phyloP scores from a whole-genome alignment of 2,329 filamentous ascomycete genomes.

The Gliomastix tumulicola region DNA sequence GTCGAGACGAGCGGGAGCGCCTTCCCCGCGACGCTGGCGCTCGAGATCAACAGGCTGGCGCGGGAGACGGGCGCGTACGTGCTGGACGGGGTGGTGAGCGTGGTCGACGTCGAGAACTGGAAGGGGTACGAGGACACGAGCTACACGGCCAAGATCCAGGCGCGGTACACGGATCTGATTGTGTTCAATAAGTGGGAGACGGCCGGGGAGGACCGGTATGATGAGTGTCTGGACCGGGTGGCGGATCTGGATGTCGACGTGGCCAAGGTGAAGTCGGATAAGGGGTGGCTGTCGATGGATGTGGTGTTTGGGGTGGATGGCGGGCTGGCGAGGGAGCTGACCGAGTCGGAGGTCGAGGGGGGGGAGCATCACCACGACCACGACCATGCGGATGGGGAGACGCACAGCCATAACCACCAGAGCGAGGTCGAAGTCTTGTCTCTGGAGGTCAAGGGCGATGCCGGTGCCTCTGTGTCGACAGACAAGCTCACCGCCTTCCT shows the following conservation, averaged over 20 bases:
- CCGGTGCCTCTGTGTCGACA: constrained; percentile 39
- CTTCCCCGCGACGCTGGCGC: constrained; percentile 80
- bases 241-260: constrained; percentile 75
- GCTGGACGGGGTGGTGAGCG: constrained; percentile 81
- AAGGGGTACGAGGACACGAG: constrained; percentile 85
- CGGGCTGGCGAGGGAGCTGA: constrained; percentile 57
- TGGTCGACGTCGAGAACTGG: constrained; percentile 95
- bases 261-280: constrained; percentile 78
- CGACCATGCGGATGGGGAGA: constrained; percentile 29
- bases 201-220: constrained; percentile 65
- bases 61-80: constrained; percentile 63
- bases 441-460: constrained; percentile 52
- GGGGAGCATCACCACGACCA: constrained; percentile 20
- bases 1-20: constrained; percentile 89
- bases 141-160: constrained; percentile 83
- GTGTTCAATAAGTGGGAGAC: constrained; percentile 91
- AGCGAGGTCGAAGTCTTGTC: constrained; percentile 90
- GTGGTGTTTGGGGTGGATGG: constrained; percentile 85
- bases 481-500: constrained; percentile 63
- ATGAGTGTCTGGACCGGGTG: constrained; percentile 70
- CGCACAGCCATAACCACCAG: constrained; percentile 51
- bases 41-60: constrained; percentile 78
- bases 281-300: constrained; percentile 69
- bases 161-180: constrained; percentile 81
- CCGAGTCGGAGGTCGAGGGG: constrained; percentile 26